A percentile compares a stretch with the other conserved stretches of the same genome.
phyloP scores from a whole-genome alignment of 768 basidiomycete species.

The Russula ochroleuca region DNA sequence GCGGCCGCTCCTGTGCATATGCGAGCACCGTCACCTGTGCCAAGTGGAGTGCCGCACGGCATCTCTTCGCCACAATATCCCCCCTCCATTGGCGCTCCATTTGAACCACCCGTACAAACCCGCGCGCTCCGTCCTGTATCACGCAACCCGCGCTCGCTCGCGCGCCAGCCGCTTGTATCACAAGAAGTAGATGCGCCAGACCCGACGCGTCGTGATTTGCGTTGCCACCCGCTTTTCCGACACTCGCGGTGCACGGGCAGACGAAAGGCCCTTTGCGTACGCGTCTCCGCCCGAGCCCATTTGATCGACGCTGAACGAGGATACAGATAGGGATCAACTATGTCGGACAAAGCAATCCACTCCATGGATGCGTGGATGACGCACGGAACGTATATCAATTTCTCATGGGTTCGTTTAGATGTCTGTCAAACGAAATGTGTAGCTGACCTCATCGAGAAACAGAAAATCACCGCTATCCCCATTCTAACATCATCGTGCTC shows the following conservation, averaged over 20 bases:
- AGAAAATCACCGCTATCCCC: conserved; percentile 29
- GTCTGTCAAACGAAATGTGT: conserved; percentile 6
- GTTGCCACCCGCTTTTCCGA: conserved; percentile 47
- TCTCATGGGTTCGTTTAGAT: conserved; percentile 51
- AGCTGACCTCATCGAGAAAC: neutral
- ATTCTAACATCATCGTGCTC: conserved; percentile 79
- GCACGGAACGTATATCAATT: conserved; percentile 78
- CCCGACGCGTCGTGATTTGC: neutral
- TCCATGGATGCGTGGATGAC: conserved; percentile 90
- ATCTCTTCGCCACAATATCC: neutral
- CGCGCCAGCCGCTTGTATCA: conserved; percentile 5
- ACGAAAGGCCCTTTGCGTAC: conserved; percentile 83
- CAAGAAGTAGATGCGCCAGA: conserved; percentile 10
- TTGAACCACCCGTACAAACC: neutral
- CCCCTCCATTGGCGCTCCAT: neutral
- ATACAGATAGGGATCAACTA: conserved; percentile 88
- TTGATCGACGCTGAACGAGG: neutral
- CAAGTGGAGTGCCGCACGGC: neutral
- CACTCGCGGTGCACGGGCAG: conserved; percentile 87
- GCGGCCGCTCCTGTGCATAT: neutral
- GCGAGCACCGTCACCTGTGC: neutral
- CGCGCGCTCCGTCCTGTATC: conserved; percentile 1
- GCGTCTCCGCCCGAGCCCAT: conserved; percentile 30
- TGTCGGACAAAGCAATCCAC: conserved; percentile 55
- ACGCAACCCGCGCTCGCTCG: neutral